Percentiles rank a stretch among this genome's conserved stretches.
phyloP scores from a whole-genome alignment of 495 filamentous ascomycete species.

The Darksidea phi region DNA sequence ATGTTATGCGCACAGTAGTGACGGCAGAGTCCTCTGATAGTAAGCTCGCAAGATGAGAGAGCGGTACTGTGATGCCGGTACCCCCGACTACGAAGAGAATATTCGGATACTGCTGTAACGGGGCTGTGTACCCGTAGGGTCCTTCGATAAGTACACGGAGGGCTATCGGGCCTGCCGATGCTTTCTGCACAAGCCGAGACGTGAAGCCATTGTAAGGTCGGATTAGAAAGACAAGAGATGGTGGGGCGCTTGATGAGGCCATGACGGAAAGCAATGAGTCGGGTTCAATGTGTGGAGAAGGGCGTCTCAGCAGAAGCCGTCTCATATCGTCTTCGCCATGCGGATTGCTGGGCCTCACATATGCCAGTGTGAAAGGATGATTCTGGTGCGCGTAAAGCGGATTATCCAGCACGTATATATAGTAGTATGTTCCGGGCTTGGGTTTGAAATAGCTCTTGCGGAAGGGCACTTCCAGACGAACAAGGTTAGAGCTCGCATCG shows the following conservation, averaged over 20 bases:
- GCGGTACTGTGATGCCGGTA: conserved; percentile 56
- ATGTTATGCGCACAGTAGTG: conserved; percentile 15
- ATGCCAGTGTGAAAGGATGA: conserved; percentile 61
- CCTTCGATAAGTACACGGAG: conserved; percentile 54
- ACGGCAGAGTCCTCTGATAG: conserved; percentile 22
- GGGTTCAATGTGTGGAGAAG: conserved; percentile 4
- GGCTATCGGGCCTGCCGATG: conserved; percentile 14
- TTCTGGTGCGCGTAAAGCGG: conserved; percentile 54
- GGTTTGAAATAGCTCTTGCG: conserved; percentile 41
- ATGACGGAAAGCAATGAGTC: conserved; percentile 1
- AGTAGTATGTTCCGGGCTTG: conserved; percentile 57
- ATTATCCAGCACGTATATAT: conserved; percentile 53
- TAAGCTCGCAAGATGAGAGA: conserved; percentile 54
- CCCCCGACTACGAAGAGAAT: conserved; percentile 61
- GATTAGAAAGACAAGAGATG: conserved; percentile 47
- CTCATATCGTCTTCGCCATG: neutral
- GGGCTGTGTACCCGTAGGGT: conserved; percentile 55
- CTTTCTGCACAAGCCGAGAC: conserved; percentile 38
- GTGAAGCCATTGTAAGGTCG: conserved; percentile 55
- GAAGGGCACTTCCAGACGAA: conserved; percentile 50
- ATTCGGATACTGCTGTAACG: conserved; percentile 52
- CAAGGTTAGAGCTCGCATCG: conserved; percentile 50
- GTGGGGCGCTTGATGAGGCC: neutral
- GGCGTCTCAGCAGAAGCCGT: neutral
- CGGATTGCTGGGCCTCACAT: neutral